Evolutionary conservation across 352 stramenopile genomes (phyloP), one percentile per base, ranked within the genome.

Genomic region (Phytophthora melonis): DNA sequence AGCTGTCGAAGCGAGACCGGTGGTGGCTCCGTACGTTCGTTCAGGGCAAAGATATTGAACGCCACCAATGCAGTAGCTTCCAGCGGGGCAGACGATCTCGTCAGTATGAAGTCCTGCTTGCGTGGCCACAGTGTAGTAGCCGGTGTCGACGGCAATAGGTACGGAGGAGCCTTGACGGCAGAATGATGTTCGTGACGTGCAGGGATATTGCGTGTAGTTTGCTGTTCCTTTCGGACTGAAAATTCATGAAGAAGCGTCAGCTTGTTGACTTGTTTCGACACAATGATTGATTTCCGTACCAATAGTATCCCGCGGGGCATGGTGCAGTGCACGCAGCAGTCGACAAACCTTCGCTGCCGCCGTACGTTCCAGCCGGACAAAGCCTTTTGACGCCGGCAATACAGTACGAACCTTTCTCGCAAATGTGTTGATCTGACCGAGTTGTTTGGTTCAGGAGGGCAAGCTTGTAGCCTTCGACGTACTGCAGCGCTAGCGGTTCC

Each of bases 221-320:
- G 58, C 57, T 2, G 83, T 87, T 25, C 88, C 88, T 7, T 70
- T 41, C 10, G 83, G 86, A 59, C 82, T 91, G 54, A 11, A 60
- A 5, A 6, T n/a, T 32, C 18, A 52, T 59, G 27, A 25, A 59
- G 49, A n/a, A 43, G 27, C 27, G 41, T 49, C 41, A 49, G 41
- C 41, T 19, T 49, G 34, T 7, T 5, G 27, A 7, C 2, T 32
- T 32, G 27, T 32, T 32, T 32, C 3, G 27, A 32, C 27, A 32
- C 27, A 34, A 53, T 25, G 23, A 25, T 21, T 25, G 23, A 25
- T 21, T 14, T 41, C 13, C 34, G 11, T 80, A 88, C 84, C 86
- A 95, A 55, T 79, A 93, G 65, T 90, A 93, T 3, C 88, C 88
- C 25, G 76, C 59, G 9, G 88, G 86, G 50, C 88, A 95, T n/a